These are phyloP conservation scores for Jatropha podagrica DNA, from an alignment of 441 rosid genomes.

Conservation along the genomic window DNA sequence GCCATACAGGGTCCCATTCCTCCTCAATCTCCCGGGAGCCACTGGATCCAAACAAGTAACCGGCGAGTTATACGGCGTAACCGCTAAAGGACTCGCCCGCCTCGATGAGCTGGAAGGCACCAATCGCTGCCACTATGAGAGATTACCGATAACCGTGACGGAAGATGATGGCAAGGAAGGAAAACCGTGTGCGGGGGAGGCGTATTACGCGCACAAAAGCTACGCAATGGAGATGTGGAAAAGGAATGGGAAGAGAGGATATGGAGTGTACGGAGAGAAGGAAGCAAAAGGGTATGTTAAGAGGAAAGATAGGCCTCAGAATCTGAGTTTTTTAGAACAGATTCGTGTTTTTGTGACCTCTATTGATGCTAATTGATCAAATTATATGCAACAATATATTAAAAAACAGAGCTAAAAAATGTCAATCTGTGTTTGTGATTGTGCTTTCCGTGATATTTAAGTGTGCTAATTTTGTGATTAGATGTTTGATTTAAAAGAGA, in stretches of 20 bases:
- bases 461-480: not conserved
- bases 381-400: too few species aligned
- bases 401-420: not conserved
- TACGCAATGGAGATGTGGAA: slow-evolving; percentile 66
- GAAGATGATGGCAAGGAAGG: not conserved
- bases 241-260: slow-evolving; percentile 46
- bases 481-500: too few species aligned
- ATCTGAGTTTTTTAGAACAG: slow-evolving; percentile 68
- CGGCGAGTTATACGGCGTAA: slow-evolving; percentile 74
- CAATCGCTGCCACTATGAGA: slow-evolving; percentile 57
- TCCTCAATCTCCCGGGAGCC: slow-evolving; percentile 63
- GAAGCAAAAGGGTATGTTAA: slow-evolving; percentile 73
- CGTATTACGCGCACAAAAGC: slow-evolving; percentile 65
- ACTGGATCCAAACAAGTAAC: slow-evolving; percentile 47
- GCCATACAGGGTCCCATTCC: slow-evolving; percentile 79
- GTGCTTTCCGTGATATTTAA: not conserved
- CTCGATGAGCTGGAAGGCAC: slow-evolving; percentile 80
- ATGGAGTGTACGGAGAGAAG: slow-evolving; percentile 47
- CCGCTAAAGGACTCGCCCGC: slow-evolving; percentile 44
- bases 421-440: too few species aligned
- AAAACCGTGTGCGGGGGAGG: slow-evolving; percentile 37
- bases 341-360: slow-evolving; percentile 49
- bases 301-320: slow-evolving; percentile 62
- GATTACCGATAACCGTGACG: slow-evolving; percentile 39
- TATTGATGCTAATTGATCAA: not conserved